phyloP scores from a whole-genome alignment of 2,329 filamentous ascomycete genomes.

The Verticillium nubilum region DNA sequence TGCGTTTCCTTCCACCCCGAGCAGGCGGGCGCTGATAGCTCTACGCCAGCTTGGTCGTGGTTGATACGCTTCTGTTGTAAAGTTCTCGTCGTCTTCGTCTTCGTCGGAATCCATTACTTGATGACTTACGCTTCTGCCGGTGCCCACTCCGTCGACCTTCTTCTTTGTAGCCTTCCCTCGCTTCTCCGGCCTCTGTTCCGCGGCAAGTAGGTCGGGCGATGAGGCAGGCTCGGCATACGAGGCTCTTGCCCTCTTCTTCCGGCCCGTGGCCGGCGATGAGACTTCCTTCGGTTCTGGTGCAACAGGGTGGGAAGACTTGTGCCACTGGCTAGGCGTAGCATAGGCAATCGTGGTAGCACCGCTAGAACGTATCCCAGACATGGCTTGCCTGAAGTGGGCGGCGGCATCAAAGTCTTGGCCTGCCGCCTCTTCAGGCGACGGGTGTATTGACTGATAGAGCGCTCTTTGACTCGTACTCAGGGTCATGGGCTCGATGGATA shows the following conservation, averaged over 20 bases:
- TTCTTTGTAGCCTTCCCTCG: background rate
- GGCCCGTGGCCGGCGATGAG: background rate
- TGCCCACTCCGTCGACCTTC: background rate
- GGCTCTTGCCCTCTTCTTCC: background rate
- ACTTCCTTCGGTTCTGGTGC: background rate
- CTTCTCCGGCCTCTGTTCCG: background rate
- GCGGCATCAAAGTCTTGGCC: constrained; percentile 5
- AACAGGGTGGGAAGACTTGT: background rate
- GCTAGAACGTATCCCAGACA: constrained; percentile 19
- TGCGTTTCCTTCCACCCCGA: background rate
- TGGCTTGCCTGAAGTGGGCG: background rate
- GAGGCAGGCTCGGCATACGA: constrained; percentile 4
- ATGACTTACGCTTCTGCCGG: background rate
- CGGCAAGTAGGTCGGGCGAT: constrained; percentile 15
- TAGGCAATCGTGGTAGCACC: constrained; percentile 26
- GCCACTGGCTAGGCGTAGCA: constrained; percentile 25
- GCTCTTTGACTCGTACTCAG: constrained; percentile 31
- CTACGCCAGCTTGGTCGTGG: constrained; percentile 1
- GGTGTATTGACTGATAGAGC: constrained; percentile 25
- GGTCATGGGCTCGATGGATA: constrained; percentile 26
- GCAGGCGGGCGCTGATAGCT: background rate
- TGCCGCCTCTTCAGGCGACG: constrained; percentile 11
- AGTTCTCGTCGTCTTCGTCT: background rate
- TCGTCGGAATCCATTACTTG: background rate
- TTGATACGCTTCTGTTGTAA: background rate